Evolutionary conservation across 805 yeast species (phyloP), one percentile per base, ranked within the genome.

Genomic region (Suhomyces sp.): DNA sequence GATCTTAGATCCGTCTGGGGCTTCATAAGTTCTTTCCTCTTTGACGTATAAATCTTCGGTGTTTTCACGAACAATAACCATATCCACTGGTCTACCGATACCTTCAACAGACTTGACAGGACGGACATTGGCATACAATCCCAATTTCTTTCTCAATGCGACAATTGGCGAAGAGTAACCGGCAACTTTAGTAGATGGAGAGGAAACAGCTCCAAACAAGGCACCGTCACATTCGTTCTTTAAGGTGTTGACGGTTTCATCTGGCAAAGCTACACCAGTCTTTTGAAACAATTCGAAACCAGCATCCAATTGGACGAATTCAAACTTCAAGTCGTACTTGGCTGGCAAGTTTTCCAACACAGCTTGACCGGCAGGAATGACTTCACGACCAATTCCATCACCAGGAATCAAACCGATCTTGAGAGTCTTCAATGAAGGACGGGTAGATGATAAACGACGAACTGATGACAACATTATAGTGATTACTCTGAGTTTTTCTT

Each of bases 151-250:
- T 78, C 99, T 87, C 67, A 94, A 80, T n/a, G 98, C 98, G 51
- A 94, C 99, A 71, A 94, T 93, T 62, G 99, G 99, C 29, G 98
- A 93, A 17, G 97, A 92, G 78, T 94, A 94, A 50, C 99, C 99
- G 46, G 82, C 94, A 46, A 94, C 98, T 74, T 91, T 91, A 63
- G 86, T 84, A 45, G 96, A 80, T 60, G 99, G 99, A 17, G 97
- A 91, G 47, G 91, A 90, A 51, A 94, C 99, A 53, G 99, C 97
- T 62, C 99, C 99, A 65, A 94, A 94, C 51, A 94, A 79, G 17
- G 98, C 99, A 77, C 97, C 98, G 65, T 94, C 96, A 74, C 99
- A 94, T 60, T 87, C 86, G 31, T 79, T 75, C 66, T 86, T 80
- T 70, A 94, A 84, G 9, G 83, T 76, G 38, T 84, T 83, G 31